phyloP scores from a whole-genome alignment of 2,329 filamentous ascomycete genomes.

The Chrysoporthe deuterocubensis region DNA sequence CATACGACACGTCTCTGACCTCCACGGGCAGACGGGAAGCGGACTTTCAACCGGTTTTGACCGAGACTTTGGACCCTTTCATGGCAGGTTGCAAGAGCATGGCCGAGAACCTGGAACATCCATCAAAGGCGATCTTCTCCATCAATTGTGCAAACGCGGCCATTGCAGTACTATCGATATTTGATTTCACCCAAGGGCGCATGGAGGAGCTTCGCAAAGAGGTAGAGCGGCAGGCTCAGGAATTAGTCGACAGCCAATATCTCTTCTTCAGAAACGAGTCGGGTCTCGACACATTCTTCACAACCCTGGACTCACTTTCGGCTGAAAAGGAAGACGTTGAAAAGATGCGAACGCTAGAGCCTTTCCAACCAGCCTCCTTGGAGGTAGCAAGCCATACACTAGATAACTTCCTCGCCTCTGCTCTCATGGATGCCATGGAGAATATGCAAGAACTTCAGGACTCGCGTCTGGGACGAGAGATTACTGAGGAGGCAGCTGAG shows the following conservation, averaged over 20 bases:
- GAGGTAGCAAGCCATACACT: constrained; percentile 72
- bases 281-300: constrained; percentile 68
- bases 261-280: constrained; percentile 75
- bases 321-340: constrained; percentile 53
- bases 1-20: constrained; percentile 81
- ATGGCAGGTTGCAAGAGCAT: constrained; percentile 75
- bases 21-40: constrained; percentile 61
- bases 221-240: constrained; percentile 58
- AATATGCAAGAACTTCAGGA: constrained; percentile 77
- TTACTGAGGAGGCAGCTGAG: constrained; percentile 83
- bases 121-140: constrained; percentile 68
- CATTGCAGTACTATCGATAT: constrained; percentile 57
- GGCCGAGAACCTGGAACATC: constrained; percentile 61
- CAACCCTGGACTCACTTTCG: constrained; percentile 51
- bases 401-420: constrained; percentile 90
- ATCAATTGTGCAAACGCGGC: constrained; percentile 73
- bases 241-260: constrained; percentile 70
- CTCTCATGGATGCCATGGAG: constrained; percentile 88
- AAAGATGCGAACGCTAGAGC: constrained; percentile 56
- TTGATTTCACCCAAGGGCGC: constrained; percentile 66
- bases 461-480: constrained; percentile 69
- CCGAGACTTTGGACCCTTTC: constrained; percentile 85
- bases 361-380: constrained; percentile 66
- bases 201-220: constrained; percentile 59
- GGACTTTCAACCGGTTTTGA: constrained; percentile 75